Evolutionary conservation across 164 flowering plant genomes (phyloP).

Genomic region (Saururus chinensis): DNA sequence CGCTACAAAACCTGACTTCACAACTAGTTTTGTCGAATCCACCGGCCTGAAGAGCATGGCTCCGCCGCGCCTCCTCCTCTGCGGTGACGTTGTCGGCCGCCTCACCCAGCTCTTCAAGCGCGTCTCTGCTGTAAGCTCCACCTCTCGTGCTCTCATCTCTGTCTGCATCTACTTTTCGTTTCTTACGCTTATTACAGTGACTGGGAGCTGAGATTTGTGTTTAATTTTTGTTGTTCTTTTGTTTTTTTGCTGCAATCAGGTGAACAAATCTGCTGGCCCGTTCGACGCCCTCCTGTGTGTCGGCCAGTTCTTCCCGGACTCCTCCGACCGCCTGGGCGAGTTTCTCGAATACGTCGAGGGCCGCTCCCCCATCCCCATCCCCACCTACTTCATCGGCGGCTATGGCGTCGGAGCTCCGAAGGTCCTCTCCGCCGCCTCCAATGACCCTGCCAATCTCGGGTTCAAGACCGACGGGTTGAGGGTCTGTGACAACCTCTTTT

Average conservation of each 20-base stretch:
- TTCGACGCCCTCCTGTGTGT: slow-evolving; percentile 86
- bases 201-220: too few relatives aligned
- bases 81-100: slow-evolving; percentile 86
- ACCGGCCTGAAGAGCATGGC: too few relatives aligned
- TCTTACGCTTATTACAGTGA: too few relatives aligned
- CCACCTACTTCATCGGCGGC: slow-evolving; percentile 90
- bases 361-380: slow-evolving; percentile 47
- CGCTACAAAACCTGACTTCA: too few relatives aligned
- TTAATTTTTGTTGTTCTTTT: neutral
- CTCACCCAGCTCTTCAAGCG: slow-evolving; percentile 83
- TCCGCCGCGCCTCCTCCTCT: slow-evolving; percentile 73
- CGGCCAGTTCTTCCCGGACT: slow-evolving; percentile 91
- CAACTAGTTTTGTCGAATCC: too few relatives aligned
- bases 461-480: slow-evolving; percentile 81
- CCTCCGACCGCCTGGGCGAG: slow-evolving; percentile 52
- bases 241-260: slow-evolving; percentile 24
- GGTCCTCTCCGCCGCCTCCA: slow-evolving; percentile 40
- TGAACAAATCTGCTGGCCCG: slow-evolving; percentile 84
- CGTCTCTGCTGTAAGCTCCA: slow-evolving; percentile 37
- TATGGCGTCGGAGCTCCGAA: slow-evolving; percentile 69
- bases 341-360: slow-evolving; percentile 56
- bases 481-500: slow-evolving; percentile 55
- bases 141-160: neutral
- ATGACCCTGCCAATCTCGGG: slow-evolving; percentile 39
- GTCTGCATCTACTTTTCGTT: slow-evolving; percentile 12